phyloP scores from a whole-genome alignment of 2,329 filamentous ascomycete genomes.

The Aureobasidium sp. region DNA sequence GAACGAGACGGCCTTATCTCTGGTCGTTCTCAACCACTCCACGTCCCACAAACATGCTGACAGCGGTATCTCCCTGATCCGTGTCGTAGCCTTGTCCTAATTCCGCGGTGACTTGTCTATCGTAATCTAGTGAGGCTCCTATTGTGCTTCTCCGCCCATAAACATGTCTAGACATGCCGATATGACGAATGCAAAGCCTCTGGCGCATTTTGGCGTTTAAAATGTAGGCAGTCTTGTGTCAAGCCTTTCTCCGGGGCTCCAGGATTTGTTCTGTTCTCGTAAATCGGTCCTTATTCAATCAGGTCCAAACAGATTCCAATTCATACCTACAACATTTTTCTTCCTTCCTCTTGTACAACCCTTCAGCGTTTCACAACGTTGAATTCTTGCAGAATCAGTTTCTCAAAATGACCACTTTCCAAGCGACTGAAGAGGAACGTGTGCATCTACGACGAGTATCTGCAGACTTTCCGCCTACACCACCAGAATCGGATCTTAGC shows the following conservation, averaged over 20 bases:
- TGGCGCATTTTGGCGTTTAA: background rate
- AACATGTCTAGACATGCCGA: conserved; percentile 2
- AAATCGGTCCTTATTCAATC: background rate
- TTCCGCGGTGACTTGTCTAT: conserved; percentile 7
- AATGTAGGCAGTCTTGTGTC: background rate
- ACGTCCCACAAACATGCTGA: conserved; percentile 2
- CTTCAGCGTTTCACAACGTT: background rate
- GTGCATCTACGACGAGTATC: conserved; percentile 17
- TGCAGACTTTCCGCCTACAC: conserved; percentile 26
- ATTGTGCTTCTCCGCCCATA: conserved; percentile 1
- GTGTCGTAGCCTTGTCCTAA: background rate
- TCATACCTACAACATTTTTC: background rate
- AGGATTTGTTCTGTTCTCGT: background rate
- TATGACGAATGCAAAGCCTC: conserved; percentile 7
- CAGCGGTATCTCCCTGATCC: background rate
- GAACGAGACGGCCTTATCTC: conserved; percentile 7
- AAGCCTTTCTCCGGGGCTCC: conserved; percentile 5
- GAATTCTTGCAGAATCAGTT: background rate
- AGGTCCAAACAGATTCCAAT: background rate
- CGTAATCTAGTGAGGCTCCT: background rate
- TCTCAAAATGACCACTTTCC: conserved; percentile 12
- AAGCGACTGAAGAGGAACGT: conserved; percentile 17
- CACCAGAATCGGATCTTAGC: conserved; percentile 26
- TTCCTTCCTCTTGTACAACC: background rate
- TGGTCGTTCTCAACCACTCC: conserved; percentile 7